Evolutionary conservation across 805 yeast genomes (phyloP).

Genomic region (Yamadazyma sp.): DNA sequence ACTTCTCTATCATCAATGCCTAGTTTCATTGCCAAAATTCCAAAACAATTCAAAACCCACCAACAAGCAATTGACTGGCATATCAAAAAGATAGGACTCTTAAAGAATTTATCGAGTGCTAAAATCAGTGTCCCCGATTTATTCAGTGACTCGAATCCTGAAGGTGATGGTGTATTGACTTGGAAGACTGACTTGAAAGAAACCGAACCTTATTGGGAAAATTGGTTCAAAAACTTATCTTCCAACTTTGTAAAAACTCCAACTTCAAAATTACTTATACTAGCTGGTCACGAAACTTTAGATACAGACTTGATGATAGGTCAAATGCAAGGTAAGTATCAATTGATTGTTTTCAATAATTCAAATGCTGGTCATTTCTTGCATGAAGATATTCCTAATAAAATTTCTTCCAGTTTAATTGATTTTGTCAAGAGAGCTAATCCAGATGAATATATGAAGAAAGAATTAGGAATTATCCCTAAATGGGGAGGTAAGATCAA

Average conservation of each 20-base stretch:
- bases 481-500: conserved; percentile 36
- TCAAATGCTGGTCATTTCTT: conserved; percentile 76
- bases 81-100: conserved; percentile 44
- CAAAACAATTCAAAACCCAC: conserved; percentile 50
- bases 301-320: conserved; percentile 88
- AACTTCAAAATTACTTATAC: conserved; percentile 58
- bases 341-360: conserved; percentile 67
- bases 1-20: conserved; percentile 67
- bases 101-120: conserved; percentile 63
- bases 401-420: conserved; percentile 54
- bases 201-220: conserved; percentile 71
- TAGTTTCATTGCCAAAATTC: conserved; percentile 61
- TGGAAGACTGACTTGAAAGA: conserved; percentile 67
- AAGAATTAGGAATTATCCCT: conserved; percentile 29
- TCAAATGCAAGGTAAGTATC: conserved; percentile 98
- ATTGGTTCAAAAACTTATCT: conserved; percentile 80
- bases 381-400: conserved; percentile 86
- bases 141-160: conserved; percentile 36
- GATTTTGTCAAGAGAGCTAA: conserved; percentile 48
- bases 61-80: conserved; percentile 82
- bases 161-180: conserved; percentile 18
- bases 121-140: conserved; percentile 73
- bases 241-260: conserved; percentile 37
- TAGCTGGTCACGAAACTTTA: conserved; percentile 87
- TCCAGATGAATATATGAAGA: conserved; percentile 27